These are phyloP conservation scores for Millerago galiae DNA, from an alignment of 805 yeast genomes.

Conservation along the genomic window DNA sequence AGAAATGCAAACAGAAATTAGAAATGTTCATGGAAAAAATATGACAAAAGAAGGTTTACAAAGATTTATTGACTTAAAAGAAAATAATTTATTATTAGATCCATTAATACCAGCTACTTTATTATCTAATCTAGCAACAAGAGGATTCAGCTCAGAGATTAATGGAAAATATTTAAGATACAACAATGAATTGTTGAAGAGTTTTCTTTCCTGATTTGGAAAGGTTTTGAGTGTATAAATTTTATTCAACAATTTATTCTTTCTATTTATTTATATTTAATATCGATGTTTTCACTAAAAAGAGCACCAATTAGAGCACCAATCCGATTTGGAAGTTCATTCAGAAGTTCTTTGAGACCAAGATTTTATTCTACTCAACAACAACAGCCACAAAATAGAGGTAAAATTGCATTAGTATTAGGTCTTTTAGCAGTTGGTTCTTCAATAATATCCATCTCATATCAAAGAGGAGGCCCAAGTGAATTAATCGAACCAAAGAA, in stretches of 20 bases:
- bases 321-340: too few species aligned
- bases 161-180: slow-evolving; percentile 69
- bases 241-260: too few species aligned
- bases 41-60: slow-evolving; percentile 59
- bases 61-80: slow-evolving; percentile 59
- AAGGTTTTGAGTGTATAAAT: not conserved
- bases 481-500: slow-evolving; percentile 35
- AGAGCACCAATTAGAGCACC: not conserved
- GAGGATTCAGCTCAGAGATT: slow-evolving; percentile 48
- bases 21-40: slow-evolving; percentile 49
- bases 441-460: slow-evolving; percentile 35
- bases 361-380: not conserved
- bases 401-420: slow-evolving; percentile 31
- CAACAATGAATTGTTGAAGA: slow-evolving; percentile 31
- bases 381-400: slow-evolving; percentile 18
- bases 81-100: slow-evolving; percentile 48
- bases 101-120: slow-evolving; percentile 71
- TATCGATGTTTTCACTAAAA: too few species aligned
- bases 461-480: slow-evolving; percentile 38
- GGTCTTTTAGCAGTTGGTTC: slow-evolving; percentile 44
- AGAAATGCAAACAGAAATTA: slow-evolving; percentile 74
- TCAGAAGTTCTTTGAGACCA: not conserved
- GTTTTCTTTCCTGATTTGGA: not conserved
- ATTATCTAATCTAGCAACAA: slow-evolving; percentile 57
- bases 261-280: too few species aligned